phyloP scores from a whole-genome alignment of 208 protist species.

The Herpetomonas tarakana region DNA sequence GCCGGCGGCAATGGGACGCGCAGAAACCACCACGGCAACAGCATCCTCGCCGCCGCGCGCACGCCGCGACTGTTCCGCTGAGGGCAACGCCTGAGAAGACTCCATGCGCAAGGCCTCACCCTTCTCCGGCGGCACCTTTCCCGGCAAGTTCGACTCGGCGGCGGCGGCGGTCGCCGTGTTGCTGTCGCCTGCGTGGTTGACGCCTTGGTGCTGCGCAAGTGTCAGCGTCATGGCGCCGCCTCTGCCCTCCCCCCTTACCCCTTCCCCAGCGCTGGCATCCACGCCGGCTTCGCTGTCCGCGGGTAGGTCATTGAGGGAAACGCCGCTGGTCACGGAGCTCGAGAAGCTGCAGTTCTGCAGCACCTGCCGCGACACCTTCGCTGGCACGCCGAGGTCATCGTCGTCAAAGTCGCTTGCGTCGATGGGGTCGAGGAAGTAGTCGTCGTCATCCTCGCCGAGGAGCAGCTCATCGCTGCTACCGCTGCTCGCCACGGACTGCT shows the following conservation, averaged over 20 bases:
- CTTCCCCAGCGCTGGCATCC: slow-evolving; percentile 11
- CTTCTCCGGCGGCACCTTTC: too few species aligned
- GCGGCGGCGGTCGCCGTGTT: background rate
- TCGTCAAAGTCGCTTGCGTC: slow-evolving; percentile 30
- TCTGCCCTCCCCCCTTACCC: too few species aligned
- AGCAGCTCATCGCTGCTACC: background rate
- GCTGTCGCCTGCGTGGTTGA: background rate
- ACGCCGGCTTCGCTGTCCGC: slow-evolving; percentile 9
- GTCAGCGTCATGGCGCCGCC: background rate
- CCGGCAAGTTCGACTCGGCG: background rate
- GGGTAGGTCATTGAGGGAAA: slow-evolving; percentile 15
- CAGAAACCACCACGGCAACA: background rate
- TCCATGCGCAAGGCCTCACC: too few species aligned
- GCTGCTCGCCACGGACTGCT: background rate
- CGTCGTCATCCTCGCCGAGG: slow-evolving; percentile 25
- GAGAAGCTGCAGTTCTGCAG: slow-evolving; percentile 28
- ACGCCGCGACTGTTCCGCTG: background rate
- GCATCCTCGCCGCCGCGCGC: background rate
- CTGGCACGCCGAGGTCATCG: slow-evolving; percentile 16
- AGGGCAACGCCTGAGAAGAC: too few species aligned
- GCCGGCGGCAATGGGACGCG: too few species aligned
- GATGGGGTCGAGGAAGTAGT: slow-evolving; percentile 43
- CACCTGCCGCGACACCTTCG: slow-evolving; percentile 11
- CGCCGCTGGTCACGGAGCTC: slow-evolving; percentile 31
- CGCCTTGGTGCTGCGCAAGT: background rate